phyloP scores from a whole-genome alignment of 306 rosid genomes.

The Gastrolobium bilobum region DNA sequence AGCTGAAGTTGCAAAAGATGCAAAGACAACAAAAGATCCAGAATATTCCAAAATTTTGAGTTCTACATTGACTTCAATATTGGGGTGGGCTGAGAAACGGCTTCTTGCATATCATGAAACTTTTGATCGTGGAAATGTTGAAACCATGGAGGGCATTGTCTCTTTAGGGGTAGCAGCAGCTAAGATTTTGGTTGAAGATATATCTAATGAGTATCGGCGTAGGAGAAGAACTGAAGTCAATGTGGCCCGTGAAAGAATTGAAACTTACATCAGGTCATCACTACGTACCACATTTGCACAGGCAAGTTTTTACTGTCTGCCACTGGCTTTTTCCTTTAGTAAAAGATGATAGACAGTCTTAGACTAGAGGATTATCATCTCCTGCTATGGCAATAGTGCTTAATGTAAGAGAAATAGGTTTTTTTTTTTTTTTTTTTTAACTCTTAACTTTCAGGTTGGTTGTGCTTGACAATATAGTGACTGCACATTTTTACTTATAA shows the following conservation, averaged over 20 bases:
- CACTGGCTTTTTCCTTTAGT: constrained; percentile 17
- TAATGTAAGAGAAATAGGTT: constrained; percentile 12
- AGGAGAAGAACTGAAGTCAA: constrained; percentile 90
- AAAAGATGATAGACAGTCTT: constrained; percentile 20
- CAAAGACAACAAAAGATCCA: constrained; percentile 86
- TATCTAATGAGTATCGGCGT: constrained; percentile 92
- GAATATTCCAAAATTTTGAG: constrained; percentile 86
- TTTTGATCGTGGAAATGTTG: constrained; percentile 80
- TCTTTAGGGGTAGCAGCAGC: constrained; percentile 96
- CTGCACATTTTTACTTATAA: constrained; percentile 11
- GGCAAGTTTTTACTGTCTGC: constrained; percentile 67
- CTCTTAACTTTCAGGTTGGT: constrained; percentile 11
- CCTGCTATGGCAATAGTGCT: constrained; percentile 23
- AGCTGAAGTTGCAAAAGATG: constrained; percentile 94
- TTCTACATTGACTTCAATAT: constrained; percentile 83
- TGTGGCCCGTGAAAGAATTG: constrained; percentile 92
- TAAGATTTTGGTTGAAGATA: constrained; percentile 90
- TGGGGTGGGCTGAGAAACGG: constrained; percentile 99
- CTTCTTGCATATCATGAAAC: constrained; percentile 99
- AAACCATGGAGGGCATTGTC: constrained; percentile 90
- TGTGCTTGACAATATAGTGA: constrained; percentile 19
- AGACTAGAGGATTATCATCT: constrained; percentile 37
- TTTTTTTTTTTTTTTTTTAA: neutral
- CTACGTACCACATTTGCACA: constrained; percentile 97
- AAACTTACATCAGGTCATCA: constrained; percentile 95